Conservation (phyloP, 331 rosid species). For the Cydonia oblonga region DNA sequence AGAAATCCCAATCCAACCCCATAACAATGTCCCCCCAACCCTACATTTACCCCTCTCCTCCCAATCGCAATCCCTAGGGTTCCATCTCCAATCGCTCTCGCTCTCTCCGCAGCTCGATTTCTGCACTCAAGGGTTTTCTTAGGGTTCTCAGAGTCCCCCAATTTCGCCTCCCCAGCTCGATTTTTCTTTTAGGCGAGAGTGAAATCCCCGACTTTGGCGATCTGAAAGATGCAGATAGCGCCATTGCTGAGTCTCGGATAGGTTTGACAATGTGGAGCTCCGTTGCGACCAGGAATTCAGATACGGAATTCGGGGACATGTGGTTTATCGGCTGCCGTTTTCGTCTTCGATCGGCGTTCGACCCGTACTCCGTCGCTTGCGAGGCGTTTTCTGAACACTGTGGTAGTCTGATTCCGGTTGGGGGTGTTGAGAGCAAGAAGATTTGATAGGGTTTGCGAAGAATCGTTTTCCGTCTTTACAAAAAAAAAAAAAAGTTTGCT, state of each 20-base stretch:
- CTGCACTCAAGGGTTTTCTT: background rate
- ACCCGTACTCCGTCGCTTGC: conserved; percentile 57
- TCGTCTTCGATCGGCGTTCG: conserved; percentile 51
- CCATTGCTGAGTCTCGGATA: conserved; percentile 29
- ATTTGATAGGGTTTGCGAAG: conserved; percentile 23
- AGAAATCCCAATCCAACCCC: background rate
- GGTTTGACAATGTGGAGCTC: conserved; percentile 1
- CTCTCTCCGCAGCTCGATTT: background rate
- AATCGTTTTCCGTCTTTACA: background rate
- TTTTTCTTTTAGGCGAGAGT: too few species aligned
- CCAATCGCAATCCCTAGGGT: background rate
- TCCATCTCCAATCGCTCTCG: background rate
- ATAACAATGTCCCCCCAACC: background rate
- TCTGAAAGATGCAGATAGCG: conserved; percentile 23
- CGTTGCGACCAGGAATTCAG: background rate
- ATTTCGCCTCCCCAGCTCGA: background rate
- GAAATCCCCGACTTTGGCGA: too few species aligned
- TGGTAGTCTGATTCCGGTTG: background rate
- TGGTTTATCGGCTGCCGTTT: conserved; percentile 36
- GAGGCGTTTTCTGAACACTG: conserved; percentile 75
- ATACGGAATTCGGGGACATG: conserved; percentile 22
- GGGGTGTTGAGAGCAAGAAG: background rate
- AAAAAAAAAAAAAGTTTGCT: background rate
- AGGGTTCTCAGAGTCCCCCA: background rate
- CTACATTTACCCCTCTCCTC: background rate